Conservation (phyloP, 345 rosid species). For the Acer campestre region DNA sequence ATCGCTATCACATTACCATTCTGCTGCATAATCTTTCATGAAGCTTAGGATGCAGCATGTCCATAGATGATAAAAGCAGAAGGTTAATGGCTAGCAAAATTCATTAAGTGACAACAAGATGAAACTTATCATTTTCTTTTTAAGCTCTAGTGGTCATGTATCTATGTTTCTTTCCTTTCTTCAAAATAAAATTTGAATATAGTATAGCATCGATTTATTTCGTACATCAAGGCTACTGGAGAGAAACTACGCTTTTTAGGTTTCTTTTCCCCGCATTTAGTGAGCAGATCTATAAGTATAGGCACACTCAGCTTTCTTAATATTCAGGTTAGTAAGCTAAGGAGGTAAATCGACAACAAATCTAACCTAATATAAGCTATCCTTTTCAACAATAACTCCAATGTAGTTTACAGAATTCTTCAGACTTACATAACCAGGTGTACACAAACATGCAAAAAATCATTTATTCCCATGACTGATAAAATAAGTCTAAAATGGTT, state of each 20-base stretch:
- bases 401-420: not conserved
- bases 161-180: not conserved
- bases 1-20: slow-evolving; percentile 37
- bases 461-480: not conserved
- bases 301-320: not conserved
- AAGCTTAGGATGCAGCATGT: slow-evolving; percentile 35
- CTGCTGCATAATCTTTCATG: slow-evolving; percentile 38
- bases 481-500: not conserved
- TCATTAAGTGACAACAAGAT: slow-evolving; percentile 22
- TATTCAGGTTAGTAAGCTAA: slow-evolving; percentile 11
- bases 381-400: not conserved
- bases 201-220: not conserved
- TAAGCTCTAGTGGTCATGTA: not conserved
- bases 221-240: not conserved
- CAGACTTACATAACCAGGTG: not conserved
- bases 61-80: slow-evolving; percentile 35
- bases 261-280: not conserved
- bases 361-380: not conserved
- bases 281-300: not conserved
- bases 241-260: not conserved
- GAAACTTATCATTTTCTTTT: slow-evolving; percentile 13
- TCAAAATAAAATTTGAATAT: not conserved
- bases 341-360: not conserved
- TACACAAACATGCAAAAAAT: not conserved
- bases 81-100: slow-evolving; percentile 32